Evolutionary conservation across 176 grass and related monocot species (phyloP), one percentile per base, ranked within the genome.

Genomic region (Zoysia japonica): DNA sequence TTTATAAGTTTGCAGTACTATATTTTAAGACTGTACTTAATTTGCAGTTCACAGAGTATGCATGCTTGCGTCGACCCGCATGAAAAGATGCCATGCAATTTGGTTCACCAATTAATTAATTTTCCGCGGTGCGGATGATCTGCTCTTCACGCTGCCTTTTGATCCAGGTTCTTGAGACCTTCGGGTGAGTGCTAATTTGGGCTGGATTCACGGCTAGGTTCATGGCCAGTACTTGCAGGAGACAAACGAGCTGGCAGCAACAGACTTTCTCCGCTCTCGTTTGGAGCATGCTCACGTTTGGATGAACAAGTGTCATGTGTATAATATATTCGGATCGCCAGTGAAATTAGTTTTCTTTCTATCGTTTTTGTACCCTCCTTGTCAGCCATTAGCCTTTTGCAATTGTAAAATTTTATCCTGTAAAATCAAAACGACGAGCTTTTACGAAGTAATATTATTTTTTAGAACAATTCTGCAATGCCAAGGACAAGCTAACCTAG

Each of bases 151-250:
- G 15, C 7, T 69, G 72, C n/a, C 11, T 69, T 11, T 49, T 19
- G 46, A 7, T 71, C 13, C 53, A 52, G 14, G 37, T 9, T 52
- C 55, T 44, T 47, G 9, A 42, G 55, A 47, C 16, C 45, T 65
- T 48, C 43, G 3, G 67, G 36, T 40, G 46, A 45, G 9, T 43
- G 41, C 70, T 54, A 70, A 70, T 63, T 2, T 65, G 55, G 65
- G 47, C 64, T 70, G 60, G 8, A 80, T 84, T 84, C 16, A 47
- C 48, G 86, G 75, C 81, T 48, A 88, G 70, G 70, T 76, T 80
- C 81, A 80, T 65, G 28, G 63, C 28, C 16, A 41, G 19, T 54
- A 36, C 59, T 36, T 61, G 47, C 86, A 69, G 53, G 19, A 40
- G 68, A 74, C 61, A 78, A 53, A 19, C 7, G 67, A 72, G 35